Percentiles rank a stretch among this genome's conserved stretches.
These are phyloP conservation scores for Boechera retrofracta DNA, from an alignment of 345 rosid species.

Conservation along the genomic window DNA sequence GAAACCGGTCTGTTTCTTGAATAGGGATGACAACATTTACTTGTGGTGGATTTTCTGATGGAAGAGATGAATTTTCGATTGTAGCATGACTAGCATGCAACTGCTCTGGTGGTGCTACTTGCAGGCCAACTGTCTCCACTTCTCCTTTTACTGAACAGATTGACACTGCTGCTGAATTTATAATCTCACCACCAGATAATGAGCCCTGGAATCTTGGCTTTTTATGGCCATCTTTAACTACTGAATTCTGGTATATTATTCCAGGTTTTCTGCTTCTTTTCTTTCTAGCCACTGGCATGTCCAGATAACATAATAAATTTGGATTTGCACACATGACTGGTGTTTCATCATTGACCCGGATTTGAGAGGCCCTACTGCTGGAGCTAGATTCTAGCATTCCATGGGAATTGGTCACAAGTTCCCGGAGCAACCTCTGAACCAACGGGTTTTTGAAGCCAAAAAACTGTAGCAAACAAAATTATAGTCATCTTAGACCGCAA, in stretches of 20 bases:
- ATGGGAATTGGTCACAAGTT: constrained; percentile 67
- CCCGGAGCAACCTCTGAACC: constrained; percentile 87
- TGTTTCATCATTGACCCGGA: constrained; percentile 39
- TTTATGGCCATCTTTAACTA: constrained; percentile 44
- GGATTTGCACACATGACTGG: constrained; percentile 42
- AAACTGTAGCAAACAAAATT: constrained; percentile 57
- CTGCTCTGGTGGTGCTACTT: constrained; percentile 37
- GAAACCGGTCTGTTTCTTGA: constrained; percentile 36
- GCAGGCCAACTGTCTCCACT: constrained; percentile 38
- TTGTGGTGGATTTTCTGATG: constrained; percentile 19
- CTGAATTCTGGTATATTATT: constrained; percentile 38
- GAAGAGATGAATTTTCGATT: constrained; percentile 35
- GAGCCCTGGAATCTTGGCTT: constrained; percentile 48
- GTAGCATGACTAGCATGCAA: constrained; percentile 36
- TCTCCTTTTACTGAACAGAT: constrained; percentile 40
- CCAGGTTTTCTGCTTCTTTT: constrained; percentile 63
- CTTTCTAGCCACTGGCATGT: constrained; percentile 50
- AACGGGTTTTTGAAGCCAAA: constrained; percentile 85
- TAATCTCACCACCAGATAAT: constrained; percentile 33
- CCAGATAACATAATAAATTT: constrained; percentile 51
- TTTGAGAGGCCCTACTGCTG: constrained; percentile 47
- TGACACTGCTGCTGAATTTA: constrained; percentile 38
- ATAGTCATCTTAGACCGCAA: constrained; percentile 21
- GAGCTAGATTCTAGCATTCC: constrained; percentile 61
- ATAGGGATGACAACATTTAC: constrained; percentile 17